Conservation (phyloP, 495 filamentous ascomycete species). For the Tuber indicum region DNA sequence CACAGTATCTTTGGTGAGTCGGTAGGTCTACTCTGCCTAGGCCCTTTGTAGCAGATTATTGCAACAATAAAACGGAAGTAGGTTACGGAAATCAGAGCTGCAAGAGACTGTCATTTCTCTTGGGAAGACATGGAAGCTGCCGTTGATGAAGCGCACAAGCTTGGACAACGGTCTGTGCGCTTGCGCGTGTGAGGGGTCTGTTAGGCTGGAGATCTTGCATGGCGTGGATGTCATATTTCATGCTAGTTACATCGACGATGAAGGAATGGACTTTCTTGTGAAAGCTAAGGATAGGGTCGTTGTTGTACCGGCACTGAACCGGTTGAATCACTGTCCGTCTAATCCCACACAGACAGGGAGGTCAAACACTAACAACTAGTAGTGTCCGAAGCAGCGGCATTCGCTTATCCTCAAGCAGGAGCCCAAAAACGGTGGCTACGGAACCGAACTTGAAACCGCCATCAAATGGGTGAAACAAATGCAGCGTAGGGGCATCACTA, state of each 20-base stretch:
- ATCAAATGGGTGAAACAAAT: slow-evolving; percentile 47
- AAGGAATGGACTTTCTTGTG: slow-evolving; percentile 50
- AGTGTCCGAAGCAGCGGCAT: slow-evolving; percentile 47
- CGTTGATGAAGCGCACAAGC: slow-evolving; percentile 50
- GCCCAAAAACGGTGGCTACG: slow-evolving; percentile 49
- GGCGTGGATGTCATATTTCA: slow-evolving; percentile 54
- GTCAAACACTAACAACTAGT: not conserved
- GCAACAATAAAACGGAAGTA: slow-evolving; percentile 11
- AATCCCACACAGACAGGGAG: not conserved
- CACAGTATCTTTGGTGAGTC: slow-evolving; percentile 50
- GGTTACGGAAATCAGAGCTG: slow-evolving; percentile 45
- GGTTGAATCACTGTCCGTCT: slow-evolving; percentile 41
- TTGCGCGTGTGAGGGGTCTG: slow-evolving; percentile 49
- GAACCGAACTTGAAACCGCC: slow-evolving; percentile 46
- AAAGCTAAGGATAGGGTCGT: slow-evolving; percentile 46
- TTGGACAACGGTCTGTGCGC: slow-evolving; percentile 48
- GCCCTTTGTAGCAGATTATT: not conserved
- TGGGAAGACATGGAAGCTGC: slow-evolving; percentile 50
- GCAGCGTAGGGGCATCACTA: slow-evolving; percentile 48
- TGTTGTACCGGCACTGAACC: slow-evolving; percentile 50
- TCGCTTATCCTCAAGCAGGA: slow-evolving; percentile 47
- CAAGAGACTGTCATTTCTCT: slow-evolving; percentile 49
- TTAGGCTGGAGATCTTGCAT: slow-evolving; percentile 47
- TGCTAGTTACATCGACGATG: slow-evolving; percentile 49
- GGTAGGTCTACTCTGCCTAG: not conserved